Base-by-base conservation (phyloP, 257 asterid genomes). In the Thymus quinquecostatus region DNA sequence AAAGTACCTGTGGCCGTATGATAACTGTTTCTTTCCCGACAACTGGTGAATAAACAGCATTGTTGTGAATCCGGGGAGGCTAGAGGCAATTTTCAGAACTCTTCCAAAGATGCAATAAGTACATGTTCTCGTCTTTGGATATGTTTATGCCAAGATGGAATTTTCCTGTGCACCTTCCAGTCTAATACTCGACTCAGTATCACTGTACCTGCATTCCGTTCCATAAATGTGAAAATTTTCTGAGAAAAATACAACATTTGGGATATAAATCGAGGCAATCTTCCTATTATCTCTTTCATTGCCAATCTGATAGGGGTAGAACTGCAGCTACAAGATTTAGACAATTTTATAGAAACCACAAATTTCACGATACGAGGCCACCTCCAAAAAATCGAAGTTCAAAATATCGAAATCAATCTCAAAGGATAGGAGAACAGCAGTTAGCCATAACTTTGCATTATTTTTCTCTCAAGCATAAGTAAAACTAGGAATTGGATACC, bases 1-100 rank as follows among this genome's bases (percentile, higher is more conserved):
- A 88, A 92, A 82, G 89, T 78, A 73, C 90, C 90, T 28, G 90
- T 92, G 55, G 84, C 98, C 57, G 97, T 76, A 58, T 92, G 83
- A 85, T 64, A 43, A 36, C 66, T 70, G 61, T 68, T 70, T 66
- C 51, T 68, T 70, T 49, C 44, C 56, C 27, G 10, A 44, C 64
- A 77, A 11, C 4, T 12, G 50, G 72, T 50, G 41, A 59, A 73
- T 55, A 69, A 76, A 36, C 48, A 67, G 64, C 47, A 53, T 32
- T 61, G 40, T 60, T 65, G 45, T 40, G 27, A 30, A 34, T 60
- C 28, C 34, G 51, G 59, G 68, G 21, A 73, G 56, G 68, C 77
- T 68, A 43, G 45, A 43, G 49, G 47, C 71, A 38, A 40, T 44
- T 69, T 64, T 40, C 57, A 6, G 32, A 38, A 1, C 66, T 60